Percentiles rank a stretch among this genome's conserved stretches.
Conservation (phyloP, 2,329 filamentous ascomycete species). For the Penicillium brasilianum region DNA sequence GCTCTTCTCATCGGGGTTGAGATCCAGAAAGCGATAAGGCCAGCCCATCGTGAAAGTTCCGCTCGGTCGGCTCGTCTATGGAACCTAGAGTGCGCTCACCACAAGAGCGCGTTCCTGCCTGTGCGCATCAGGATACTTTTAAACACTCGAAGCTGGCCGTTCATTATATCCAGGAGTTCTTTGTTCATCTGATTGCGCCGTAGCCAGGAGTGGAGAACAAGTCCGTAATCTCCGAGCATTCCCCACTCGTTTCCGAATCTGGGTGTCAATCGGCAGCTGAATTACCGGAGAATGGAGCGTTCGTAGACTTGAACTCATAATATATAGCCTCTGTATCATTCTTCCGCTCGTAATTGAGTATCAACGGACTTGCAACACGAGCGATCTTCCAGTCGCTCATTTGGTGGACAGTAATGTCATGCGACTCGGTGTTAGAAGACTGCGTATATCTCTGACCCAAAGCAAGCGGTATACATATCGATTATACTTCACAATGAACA, state of each 20-base stretch:
- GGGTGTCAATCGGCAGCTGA: too few species aligned
- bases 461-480: too few species aligned
- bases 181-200: not conserved
- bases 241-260: not conserved
- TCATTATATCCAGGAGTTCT: not conserved
- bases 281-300: too few species aligned
- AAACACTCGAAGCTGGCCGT: not conserved
- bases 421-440: too few species aligned
- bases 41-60: slow-evolving; percentile 12
- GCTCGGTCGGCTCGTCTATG: not conserved
- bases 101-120: not conserved
- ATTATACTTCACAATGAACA: too few species aligned
- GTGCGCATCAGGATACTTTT: not conserved
- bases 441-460: too few species aligned
- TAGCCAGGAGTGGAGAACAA: slow-evolving; percentile 2
- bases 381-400: too few species aligned
- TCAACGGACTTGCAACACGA: too few species aligned
- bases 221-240: not conserved
- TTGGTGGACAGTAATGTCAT: too few species aligned
- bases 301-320: too few species aligned
- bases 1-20: slow-evolving; percentile 12
- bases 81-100: not conserved
- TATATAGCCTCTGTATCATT: too few species aligned
- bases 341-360: too few species aligned
- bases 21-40: slow-evolving; percentile 15